Evolutionary conservation across 2,329 filamentous ascomycete species (phyloP), one percentile per base, ranked within the genome.

Genomic region (Sarocladiaceae sp.): DNA sequence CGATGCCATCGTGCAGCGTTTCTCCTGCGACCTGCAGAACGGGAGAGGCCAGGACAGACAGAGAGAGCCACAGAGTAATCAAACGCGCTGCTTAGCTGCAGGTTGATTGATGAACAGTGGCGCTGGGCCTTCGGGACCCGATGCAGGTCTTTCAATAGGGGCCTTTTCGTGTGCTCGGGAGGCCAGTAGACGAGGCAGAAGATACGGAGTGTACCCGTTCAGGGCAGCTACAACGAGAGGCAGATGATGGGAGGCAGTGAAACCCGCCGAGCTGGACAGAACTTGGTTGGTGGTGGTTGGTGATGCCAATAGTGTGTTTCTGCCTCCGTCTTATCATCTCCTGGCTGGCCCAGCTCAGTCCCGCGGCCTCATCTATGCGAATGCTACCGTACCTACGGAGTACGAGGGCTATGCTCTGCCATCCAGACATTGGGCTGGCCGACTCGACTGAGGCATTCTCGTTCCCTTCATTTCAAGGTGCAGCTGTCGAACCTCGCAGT

Each of bases 1-100:
- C 5, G 10, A 4, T 6, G n/a, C n/a, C 11, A 32, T 3, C 26
- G 9, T 29, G 26, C 26, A n/a, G 9, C 9, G 26, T n/a, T 29
- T 33, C 40, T 43, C 40, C 40, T 43, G 40, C 40, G 40, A 43
- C 40, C 40, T 43, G 40, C 40, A 43, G 32, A n/a, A n/a, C n/a
- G n/a, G n/a, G n/a, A n/a, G n/a, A n/a, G n/a, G n/a, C n/a, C n/a
- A n/a, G n/a, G n/a, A n/a, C n/a, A n/a, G n/a, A n/a, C n/a, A n/a
- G n/a, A n/a, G n/a, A n/a, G n/a, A n/a, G n/a, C n/a, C n/a, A n/a
- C n/a, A n/a, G 32, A 33, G 40, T 43, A 43, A 43, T 43, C 32
- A 43, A 43, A 43, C 26, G 6, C 15, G 4, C 16, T 23, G 40
- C 23, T n/a, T 43, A 43, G 40, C 40, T 43, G 40, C 40, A 43